These are phyloP conservation scores for Coelastrella sp. DNA, from an alignment of 139 green algal genomes.

Conservation along the genomic window DNA sequence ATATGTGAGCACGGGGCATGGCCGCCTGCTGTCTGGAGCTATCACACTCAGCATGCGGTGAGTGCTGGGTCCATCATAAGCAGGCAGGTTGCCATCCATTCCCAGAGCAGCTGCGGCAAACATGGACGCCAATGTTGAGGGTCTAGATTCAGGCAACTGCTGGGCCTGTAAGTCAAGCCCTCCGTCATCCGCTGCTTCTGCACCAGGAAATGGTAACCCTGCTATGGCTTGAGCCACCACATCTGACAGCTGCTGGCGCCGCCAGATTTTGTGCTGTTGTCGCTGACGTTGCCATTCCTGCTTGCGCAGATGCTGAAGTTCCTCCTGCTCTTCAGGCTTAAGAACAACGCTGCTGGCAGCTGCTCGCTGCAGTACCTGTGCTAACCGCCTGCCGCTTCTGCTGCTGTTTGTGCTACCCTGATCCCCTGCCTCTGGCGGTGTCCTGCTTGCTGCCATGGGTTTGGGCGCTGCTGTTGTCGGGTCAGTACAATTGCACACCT, in stretches of 20 bases:
- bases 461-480: not conserved
- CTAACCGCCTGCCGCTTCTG: not conserved
- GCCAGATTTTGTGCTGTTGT: not conserved
- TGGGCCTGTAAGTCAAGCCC: not conserved
- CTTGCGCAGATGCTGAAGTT: not conserved
- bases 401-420: not conserved
- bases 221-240: not conserved
- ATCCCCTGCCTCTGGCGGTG: not conserved
- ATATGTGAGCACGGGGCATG: slow-evolving; percentile 19
- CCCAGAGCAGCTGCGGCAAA: not conserved
- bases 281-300: not conserved
- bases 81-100: not conserved
- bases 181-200: not conserved
- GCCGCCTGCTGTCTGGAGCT: not conserved
- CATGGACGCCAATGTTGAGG: not conserved
- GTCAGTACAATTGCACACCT: not conserved
- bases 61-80: not conserved
- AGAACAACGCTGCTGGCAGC: not conserved
- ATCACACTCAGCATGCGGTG: slow-evolving; percentile 44
- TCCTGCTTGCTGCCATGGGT: not conserved
- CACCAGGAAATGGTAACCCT: not conserved
- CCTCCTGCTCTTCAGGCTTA: not conserved
- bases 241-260: not conserved
- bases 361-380: not conserved
- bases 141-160: not conserved